Evolutionary conservation across 306 rosid species (phyloP), one percentile per base, ranked within the genome.

Genomic region (Vachellia pachyceras): DNA sequence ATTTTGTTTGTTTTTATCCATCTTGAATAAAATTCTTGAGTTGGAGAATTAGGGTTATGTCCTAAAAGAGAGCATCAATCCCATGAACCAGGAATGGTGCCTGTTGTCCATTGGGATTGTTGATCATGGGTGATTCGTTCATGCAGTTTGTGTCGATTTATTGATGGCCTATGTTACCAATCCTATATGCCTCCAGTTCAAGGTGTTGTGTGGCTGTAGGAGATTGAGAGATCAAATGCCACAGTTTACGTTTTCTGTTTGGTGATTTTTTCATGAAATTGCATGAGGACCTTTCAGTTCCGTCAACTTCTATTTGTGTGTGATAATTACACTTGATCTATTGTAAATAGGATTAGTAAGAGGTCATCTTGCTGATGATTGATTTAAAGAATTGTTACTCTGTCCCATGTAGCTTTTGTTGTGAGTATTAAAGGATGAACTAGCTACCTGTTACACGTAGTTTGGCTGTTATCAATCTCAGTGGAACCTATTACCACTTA

Each of bases 311-410:
- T 72, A 77, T 80, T 58, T 77, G 35, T 79, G 47, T 29, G 33
- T 55, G 50, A 76, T 35, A 57, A 46, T 57, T 72, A 40, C 50
- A 42, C 72, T 45, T 79, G 39, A 66, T 78, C 9, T 57, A 64
- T 71, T 55, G n/a, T 37, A 35, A 25, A 23, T 25, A 75, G 60
- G 6, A 46, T 54, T 67, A 11, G 69, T 40, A 47, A 57, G 60
- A 55, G 20, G 54, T 82, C 81, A 74, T 72, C 37, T 54, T 70
- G 17, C 68, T 79, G 82, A 45, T 79, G 77, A 54, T 79, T 69
- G 78, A 67, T 75, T 69, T 40, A 22, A 66, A 68, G 55, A 72
- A 42, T 25, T 68, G 72, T 55, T 69, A 11, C 58, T 50, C 25
- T 36, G 47, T 78, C 36, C 72, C 33, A 42, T 11, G 18, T 54